A percentile compares a stretch with the other conserved stretches of the same genome.
Conservation (phyloP, 805 yeast species). For the Pichia rugopelliculosa region DNA sequence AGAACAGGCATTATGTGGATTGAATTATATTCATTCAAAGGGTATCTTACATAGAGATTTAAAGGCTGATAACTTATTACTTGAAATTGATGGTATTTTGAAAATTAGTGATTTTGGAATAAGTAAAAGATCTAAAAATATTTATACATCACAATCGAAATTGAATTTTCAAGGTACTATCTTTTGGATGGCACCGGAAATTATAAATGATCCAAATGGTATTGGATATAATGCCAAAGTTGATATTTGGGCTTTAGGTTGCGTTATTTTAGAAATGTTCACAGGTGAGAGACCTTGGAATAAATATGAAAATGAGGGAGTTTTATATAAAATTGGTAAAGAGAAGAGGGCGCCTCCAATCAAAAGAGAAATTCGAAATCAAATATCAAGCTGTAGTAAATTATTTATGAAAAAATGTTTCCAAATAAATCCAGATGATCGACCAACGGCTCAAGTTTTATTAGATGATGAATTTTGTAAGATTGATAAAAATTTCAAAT, state of each 20-base stretch:
- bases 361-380: slow-evolving; percentile 73
- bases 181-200: slow-evolving; percentile 99
- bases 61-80: slow-evolving; percentile 84
- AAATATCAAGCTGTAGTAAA: slow-evolving; percentile 57
- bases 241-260: slow-evolving; percentile 97
- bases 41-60: slow-evolving; percentile 91
- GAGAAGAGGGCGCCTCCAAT: slow-evolving; percentile 86
- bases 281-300: slow-evolving; percentile 98
- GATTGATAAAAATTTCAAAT: slow-evolving; percentile 20
- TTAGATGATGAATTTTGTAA: slow-evolving; percentile 39
- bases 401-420: slow-evolving; percentile 74
- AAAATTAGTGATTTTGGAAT: slow-evolving; percentile 97
- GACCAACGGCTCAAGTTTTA: slow-evolving; percentile 80
- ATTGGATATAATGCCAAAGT: slow-evolving; percentile 97
- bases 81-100: slow-evolving; percentile 89
- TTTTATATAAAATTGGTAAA: slow-evolving; percentile 82
- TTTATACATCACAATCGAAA: slow-evolving; percentile 84
- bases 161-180: slow-evolving; percentile 95
- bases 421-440: slow-evolving; percentile 61
- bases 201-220: slow-evolving; percentile 74
- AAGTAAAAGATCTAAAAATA: slow-evolving; percentile 76
- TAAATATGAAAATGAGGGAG: slow-evolving; percentile 88
- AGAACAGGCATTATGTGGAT: slow-evolving; percentile 72
- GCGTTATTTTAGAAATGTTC: slow-evolving; percentile 95
- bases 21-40: slow-evolving; percentile 77